Evolutionary conservation across 2,329 filamentous ascomycete genomes (phyloP), one percentile per base, ranked within the genome.

Genomic region (Catunica adiposa): DNA sequence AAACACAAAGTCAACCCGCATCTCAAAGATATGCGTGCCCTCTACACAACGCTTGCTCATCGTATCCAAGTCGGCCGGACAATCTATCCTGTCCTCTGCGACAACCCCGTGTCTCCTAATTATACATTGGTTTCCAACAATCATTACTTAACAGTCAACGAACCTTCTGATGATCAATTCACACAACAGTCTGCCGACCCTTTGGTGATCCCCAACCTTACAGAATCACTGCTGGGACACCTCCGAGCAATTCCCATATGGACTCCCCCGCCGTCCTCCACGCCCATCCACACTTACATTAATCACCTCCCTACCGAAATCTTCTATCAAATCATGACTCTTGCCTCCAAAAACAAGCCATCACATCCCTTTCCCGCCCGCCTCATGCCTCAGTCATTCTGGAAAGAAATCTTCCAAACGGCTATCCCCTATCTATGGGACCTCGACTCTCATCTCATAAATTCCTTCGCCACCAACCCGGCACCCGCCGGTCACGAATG

Each of bases 81-180:
- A 14, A 29, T 50, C 14, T 14, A 15, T 26, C 15, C 44, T 34
- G 17, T n/a, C 4, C 25, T 25, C 25, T 56, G 47, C 20, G 55
- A 52, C 34, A 20, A 37, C 3, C 38, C 40, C 9, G 37, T 56
- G 8, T 56, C 55, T 5, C 55, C 55, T 2, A 56, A 56, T 26
- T 56, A 53, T 38, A n/a, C 50, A 29, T 50, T 56, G 11, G 40
- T 51, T 26, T 26, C 55, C 29, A 56, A 56, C 55, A 31, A 47
- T 15, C 55, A 56, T 20, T 56, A 56, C 40, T 29, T 56, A 29
- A 47, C 37, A 5, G 29, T 31, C 8, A 25, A n/a, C 15, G 40
- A 46, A 17, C 26, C 40, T 4, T n/a, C 11, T 20, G 55, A 56
- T 29, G 25, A 23, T 8, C 37, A 56, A 5, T 56, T 56, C 34